Base-by-base conservation (phyloP, 192 early-diverging fungal genomes). In the Backusella parvicylindrica region DNA sequence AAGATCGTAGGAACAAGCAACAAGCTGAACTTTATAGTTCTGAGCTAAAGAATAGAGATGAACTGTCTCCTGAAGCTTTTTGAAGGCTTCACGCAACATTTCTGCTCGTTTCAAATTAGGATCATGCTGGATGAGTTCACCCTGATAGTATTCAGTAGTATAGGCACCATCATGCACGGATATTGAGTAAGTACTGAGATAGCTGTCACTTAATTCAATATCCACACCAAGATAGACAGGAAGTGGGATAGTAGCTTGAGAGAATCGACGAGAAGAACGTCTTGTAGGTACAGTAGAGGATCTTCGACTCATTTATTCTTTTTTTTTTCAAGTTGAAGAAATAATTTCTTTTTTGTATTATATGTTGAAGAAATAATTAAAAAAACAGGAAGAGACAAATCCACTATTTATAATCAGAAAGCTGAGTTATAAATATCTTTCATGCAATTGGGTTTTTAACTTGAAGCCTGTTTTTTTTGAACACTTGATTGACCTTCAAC, bases 101-200 rank as follows among this genome's bases (percentile, higher is more conserved):
- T 80, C 63, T 23, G 30, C 49, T 13, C 31, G 12, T 6, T 9
- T 65, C 7, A 60, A 56, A 8, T 53, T 72, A 21, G 75, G 6
- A 1, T 75, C 66, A 5, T 75, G 50, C 8, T 68, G 21, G 1
- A 32, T 26, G 33, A 90, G 72, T 30, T 76, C 71, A 30, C 86
- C 89, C 26, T 86, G 74, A 81, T 91, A 89, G 60, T 79, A 88
- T 69, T 87, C 88, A 21, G 84, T 83, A 63, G 85, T 86, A 75
- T 89, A 92, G 73, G 75, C 84, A 23, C 92, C 93, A 75, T 94
- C 92, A 75, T 94, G 90, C 63, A 88, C 85, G 64, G 87, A 93
- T 77, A 91, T 84, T 21, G 88, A 80, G 79, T 87, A 92, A 23
- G 82, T 75, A 69, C 86, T 84, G 37, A 71, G 71, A 40, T 84